phyloP scores from a whole-genome alignment of 371 early-diverging fungal species.

The Mucor mucedo region DNA sequence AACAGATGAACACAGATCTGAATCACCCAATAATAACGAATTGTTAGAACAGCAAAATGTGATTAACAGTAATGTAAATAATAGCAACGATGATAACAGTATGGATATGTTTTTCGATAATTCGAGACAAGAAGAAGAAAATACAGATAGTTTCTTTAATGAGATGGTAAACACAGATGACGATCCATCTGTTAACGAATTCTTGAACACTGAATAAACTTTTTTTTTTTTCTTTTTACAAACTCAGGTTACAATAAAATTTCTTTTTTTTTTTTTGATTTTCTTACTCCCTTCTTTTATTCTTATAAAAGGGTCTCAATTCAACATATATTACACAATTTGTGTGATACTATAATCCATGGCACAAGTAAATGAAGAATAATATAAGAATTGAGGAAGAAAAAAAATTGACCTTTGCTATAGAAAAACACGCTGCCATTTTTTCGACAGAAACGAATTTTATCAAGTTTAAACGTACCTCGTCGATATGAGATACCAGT shows the following conservation, averaged over 20 bases:
- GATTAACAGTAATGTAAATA: constrained; percentile 8
- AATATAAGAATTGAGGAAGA: neutral
- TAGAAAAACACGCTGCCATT: constrained; percentile 29
- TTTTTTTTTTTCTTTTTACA: constrained; percentile 5
- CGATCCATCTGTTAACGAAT: constrained; percentile 47
- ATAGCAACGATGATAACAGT: constrained; percentile 5
- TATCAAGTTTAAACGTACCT: constrained; percentile 30
- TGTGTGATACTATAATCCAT: neutral
- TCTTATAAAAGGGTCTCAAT: neutral
- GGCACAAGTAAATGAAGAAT: neutral
- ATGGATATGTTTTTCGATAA: constrained; percentile 36
- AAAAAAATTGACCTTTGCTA: neutral
- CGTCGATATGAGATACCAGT: constrained; percentile 29
- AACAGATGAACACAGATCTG: neutral
- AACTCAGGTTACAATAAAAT: neutral
- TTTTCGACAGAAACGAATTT: constrained; percentile 29
- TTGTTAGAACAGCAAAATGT: neutral
- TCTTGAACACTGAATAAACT: constrained; percentile 27
- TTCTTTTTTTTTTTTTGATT: neutral
- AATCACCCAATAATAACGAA: neutral
- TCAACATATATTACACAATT: too few relatives aligned
- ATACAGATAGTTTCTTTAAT: constrained; percentile 46
- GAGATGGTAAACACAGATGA: constrained; percentile 57
- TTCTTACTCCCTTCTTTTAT: neutral
- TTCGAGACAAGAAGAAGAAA: constrained; percentile 26